Base-by-base conservation (phyloP, 257 asterid species). In the Leptodermis oblonga region DNA sequence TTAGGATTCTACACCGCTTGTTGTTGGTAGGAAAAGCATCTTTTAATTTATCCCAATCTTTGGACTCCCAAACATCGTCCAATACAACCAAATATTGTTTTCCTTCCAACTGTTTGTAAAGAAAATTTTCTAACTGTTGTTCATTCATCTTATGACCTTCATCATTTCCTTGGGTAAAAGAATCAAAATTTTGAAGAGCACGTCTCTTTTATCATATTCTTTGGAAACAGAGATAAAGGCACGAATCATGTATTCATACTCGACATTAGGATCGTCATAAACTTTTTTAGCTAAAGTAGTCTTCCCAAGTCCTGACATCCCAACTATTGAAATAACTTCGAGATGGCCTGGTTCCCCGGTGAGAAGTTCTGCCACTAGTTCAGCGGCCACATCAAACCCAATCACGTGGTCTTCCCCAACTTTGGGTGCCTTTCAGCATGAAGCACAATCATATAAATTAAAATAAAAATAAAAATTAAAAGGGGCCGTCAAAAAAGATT, bases 11-110 rank as follows among this genome's bases (percentile, higher is more conserved):
- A 7, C 71, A 49, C 0, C 62, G 62, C 71, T 31, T 49, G 4
- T 51, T 22, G 49, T 67, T 67, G 34, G 2, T 51, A 11, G 71
- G 71, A 34, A 67, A 67, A n/a, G 49, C 71, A 12, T 31, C 11
- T 30, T 67, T 67, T 14, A 67, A 26, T 31, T 1, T 49, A 22
- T 67, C 71, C 71, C 71, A 67, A n/a, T 49, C 71, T 1, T 34
- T 26, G 31, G 41, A 37, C 20, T 31, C 48, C 88, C 87, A 84
- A 0, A 87, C 86, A 65, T 87, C 89, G 22, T 87, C 91, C 84
- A 87, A 31, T 37, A 87, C 89, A 37, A 87, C 69, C 15, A 85
- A 45, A 62, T 82, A 87, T 41, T 77, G 82, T 8, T 74, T 72
- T 14, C 73, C 72, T 69, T 60, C 80, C 75, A 87, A 53, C 7